phyloP scores from a whole-genome alignment of 306 rosid genomes.

The Parietaria judaica region DNA sequence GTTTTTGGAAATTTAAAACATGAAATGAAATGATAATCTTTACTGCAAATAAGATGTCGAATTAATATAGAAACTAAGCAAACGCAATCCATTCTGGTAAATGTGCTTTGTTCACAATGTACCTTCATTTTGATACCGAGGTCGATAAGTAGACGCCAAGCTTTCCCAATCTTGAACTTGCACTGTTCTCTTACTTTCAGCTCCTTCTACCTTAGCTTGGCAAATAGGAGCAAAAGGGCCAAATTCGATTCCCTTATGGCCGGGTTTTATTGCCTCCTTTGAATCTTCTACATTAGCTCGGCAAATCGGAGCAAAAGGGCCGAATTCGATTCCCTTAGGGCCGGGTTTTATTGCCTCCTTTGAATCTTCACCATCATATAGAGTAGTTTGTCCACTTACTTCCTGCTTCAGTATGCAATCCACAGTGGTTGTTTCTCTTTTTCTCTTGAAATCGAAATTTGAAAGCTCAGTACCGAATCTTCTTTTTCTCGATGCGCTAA shows the following conservation, averaged over 20 bases:
- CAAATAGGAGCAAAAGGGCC: slow-evolving; percentile 50
- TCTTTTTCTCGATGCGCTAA: slow-evolving; percentile 29
- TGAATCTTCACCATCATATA: slow-evolving; percentile 11
- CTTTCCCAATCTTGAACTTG: slow-evolving; percentile 28
- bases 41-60: too few species aligned
- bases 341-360: slow-evolving; percentile 16
- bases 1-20: too few species aligned
- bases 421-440: slow-evolving; percentile 10
- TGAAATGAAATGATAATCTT: too few species aligned
- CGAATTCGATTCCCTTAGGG: slow-evolving; percentile 44
- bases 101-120: slow-evolving; percentile 8
- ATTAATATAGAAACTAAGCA: too few species aligned
- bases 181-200: slow-evolving; percentile 14
- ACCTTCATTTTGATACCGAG: slow-evolving; percentile 43
- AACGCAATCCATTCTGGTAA: too few species aligned
- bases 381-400: slow-evolving; percentile 2
- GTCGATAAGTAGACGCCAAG: slow-evolving; percentile 29
- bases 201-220: slow-evolving; percentile 17
- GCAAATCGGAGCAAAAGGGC: slow-evolving; percentile 46
- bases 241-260: slow-evolving; percentile 39
- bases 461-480: slow-evolving; percentile 45
- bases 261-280: slow-evolving; percentile 18
- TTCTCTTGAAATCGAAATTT: slow-evolving; percentile 35
- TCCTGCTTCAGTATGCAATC: slow-evolving; percentile 10
- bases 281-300: slow-evolving; percentile 15